These are phyloP conservation scores for Boletus huronensis DNA, from an alignment of 768 basidiomycete genomes.

Conservation along the genomic window DNA sequence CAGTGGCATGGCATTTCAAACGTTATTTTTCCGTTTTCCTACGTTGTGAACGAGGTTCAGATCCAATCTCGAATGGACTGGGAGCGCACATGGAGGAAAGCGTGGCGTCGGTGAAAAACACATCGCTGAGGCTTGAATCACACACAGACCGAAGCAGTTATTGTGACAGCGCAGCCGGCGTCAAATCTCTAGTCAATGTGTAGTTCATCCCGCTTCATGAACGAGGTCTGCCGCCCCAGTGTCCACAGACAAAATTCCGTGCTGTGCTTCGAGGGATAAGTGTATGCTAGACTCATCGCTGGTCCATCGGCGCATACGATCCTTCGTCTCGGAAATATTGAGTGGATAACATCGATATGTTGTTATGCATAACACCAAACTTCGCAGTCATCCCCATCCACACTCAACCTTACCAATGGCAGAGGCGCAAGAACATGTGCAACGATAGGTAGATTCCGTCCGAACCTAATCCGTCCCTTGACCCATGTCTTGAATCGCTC, in stretches of 20 bases:
- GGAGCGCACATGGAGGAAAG: not conserved
- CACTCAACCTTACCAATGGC: constrained; percentile 17
- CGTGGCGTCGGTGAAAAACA: not conserved
- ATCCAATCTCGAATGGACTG: not conserved
- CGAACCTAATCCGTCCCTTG: constrained; percentile 30
- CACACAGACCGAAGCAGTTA: not conserved
- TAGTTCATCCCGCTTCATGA: not conserved
- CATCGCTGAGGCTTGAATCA: not conserved
- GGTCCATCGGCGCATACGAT: not conserved
- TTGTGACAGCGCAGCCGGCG: not conserved
- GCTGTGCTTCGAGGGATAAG: not conserved
- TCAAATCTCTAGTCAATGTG: not conserved
- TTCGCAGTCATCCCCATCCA: constrained; percentile 19
- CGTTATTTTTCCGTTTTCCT: not conserved
- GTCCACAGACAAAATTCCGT: too few relatives aligned
- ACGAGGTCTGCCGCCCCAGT: not conserved
- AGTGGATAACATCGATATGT: not conserved
- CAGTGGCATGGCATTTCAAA: not conserved
- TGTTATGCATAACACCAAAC: constrained; percentile 20
- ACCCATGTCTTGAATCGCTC: constrained; percentile 35
- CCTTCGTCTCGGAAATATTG: not conserved
- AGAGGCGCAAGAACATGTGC: constrained; percentile 24
- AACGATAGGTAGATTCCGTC: constrained; percentile 35
- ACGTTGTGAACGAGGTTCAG: not conserved
- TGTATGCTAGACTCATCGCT: not conserved